Evolutionary conservation across 495 filamentous ascomycete genomes (phyloP).

Genomic region (Thozetella sp.): DNA sequence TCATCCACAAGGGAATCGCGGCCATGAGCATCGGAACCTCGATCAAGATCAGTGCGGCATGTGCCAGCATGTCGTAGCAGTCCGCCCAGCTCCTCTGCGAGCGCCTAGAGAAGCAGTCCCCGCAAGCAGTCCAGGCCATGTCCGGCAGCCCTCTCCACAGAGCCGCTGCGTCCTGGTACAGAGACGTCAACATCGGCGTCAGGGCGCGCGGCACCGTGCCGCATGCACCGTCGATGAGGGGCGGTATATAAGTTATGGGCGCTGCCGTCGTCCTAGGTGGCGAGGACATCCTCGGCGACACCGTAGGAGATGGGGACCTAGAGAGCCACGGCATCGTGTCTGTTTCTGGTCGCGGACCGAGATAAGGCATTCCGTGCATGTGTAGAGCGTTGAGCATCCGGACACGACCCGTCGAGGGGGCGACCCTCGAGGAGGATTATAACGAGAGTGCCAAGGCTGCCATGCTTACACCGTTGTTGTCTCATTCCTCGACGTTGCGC

Average conservation of each 20-base stretch:
- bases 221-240: slow-evolving; percentile 33
- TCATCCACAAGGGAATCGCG: slow-evolving; percentile 23
- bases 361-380: too few species aligned
- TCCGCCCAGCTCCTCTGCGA: slow-evolving; percentile 18
- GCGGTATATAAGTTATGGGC: slow-evolving; percentile 29
- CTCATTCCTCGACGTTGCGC: too few species aligned
- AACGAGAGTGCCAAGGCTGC: too few species aligned
- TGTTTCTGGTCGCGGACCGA: background rate
- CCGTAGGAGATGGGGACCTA: slow-evolving; percentile 37
- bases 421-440: too few species aligned
- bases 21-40: slow-evolving; percentile 28
- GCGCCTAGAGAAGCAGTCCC: slow-evolving; percentile 12
- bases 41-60: slow-evolving; percentile 20
- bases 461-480: too few species aligned
- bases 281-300: slow-evolving; percentile 30
- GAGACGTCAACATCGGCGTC: slow-evolving; percentile 15
- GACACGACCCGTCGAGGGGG: too few species aligned
- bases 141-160: slow-evolving; percentile 18
- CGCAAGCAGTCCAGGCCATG: slow-evolving; percentile 16
- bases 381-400: too few species aligned
- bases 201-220: slow-evolving; percentile 33
- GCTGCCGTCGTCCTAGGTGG: background rate
- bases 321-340: background rate
- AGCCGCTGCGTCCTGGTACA: slow-evolving; percentile 23
- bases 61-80: slow-evolving; percentile 16